phyloP scores from a whole-genome alignment of 352 stramenopile species.

The Globisporangium rhizosaccharum region DNA sequence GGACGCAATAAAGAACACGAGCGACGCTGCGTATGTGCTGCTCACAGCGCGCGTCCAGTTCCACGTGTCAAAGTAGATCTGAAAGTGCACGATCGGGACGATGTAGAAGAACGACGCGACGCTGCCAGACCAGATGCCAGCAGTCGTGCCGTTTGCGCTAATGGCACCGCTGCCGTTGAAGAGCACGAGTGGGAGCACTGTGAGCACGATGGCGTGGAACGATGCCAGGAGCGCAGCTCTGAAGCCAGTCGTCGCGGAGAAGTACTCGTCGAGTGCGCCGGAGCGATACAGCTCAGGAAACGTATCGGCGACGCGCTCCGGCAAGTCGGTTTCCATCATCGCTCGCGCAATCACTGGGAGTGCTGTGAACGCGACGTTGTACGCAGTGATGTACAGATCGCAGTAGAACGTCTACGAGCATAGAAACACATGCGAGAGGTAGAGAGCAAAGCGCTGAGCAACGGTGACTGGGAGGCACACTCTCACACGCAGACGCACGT shows the following conservation, averaged over 20 bases:
- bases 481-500: neutral
- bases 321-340: constrained; percentile 74
- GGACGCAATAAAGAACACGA: constrained; percentile 43
- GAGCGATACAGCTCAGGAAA: constrained; percentile 75
- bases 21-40: constrained; percentile 38
- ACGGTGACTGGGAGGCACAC: neutral
- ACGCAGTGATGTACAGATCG: constrained; percentile 86
- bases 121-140: constrained; percentile 86
- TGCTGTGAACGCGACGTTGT: constrained; percentile 93
- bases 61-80: constrained; percentile 78
- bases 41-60: constrained; percentile 57
- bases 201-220: constrained; percentile 61
- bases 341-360: constrained; percentile 84
- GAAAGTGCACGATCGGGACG: constrained; percentile 90
- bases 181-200: constrained; percentile 44
- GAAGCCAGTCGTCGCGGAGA: constrained; percentile 43
- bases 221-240: constrained; percentile 35
- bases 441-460: neutral
- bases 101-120: constrained; percentile 92
- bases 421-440: neutral
- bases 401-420: constrained; percentile 62
- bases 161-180: constrained; percentile 51
- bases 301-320: constrained; percentile 50
- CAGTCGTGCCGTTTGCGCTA: constrained; percentile 26
- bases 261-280: constrained; percentile 51